A percentile compares a stretch with the other conserved stretches of the same genome.
phyloP scores from a whole-genome alignment of 2,329 filamentous ascomycete species.

The Exophiala sideris region DNA sequence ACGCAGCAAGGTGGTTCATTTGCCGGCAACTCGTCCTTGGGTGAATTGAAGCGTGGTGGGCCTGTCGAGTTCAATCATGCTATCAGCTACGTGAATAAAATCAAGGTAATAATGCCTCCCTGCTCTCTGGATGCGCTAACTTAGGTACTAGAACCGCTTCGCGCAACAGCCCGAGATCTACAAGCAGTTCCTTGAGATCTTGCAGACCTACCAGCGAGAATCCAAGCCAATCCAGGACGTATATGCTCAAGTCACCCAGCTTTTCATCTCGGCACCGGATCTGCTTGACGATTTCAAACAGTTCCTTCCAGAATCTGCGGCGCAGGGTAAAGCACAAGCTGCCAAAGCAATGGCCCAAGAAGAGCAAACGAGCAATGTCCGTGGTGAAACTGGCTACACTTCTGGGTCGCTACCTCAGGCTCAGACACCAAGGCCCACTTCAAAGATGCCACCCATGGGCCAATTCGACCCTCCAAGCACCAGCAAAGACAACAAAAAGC shows the following conservation, averaged over 20 bases:
- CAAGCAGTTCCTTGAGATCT: conserved; percentile 96
- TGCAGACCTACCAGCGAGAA: conserved; percentile 96
- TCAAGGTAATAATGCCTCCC: conserved; percentile 66
- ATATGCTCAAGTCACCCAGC: conserved; percentile 89
- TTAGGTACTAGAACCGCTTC: conserved; percentile 73
- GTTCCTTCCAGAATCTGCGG: conserved; percentile 87
- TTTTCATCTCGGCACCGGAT: conserved; percentile 92
- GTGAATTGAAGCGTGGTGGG: conserved; percentile 73
- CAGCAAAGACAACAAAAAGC: conserved; percentile 87
- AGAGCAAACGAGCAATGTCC: conserved; percentile 63
- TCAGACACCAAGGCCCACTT: conserved; percentile 51
- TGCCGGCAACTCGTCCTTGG: conserved; percentile 36
- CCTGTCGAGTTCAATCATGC: conserved; percentile 99
- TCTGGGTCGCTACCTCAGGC: conserved; percentile 40
- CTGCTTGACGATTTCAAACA: conserved; percentile 98
- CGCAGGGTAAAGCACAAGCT: conserved; percentile 61
- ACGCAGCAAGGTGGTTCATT: conserved; percentile 49
- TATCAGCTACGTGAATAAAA: conserved; percentile 99
- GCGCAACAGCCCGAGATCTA: conserved; percentile 96
- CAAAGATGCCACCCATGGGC: conserved; percentile 84
- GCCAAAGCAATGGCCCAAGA: conserved; percentile 57
- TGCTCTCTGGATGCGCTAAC: background rate
- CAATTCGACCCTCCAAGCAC: conserved; percentile 86
- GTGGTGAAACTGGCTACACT: conserved; percentile 51
- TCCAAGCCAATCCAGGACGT: conserved; percentile 98